Conservation (phyloP, 352 stramenopile genomes). For the Thalassiosira sp. region DNA sequence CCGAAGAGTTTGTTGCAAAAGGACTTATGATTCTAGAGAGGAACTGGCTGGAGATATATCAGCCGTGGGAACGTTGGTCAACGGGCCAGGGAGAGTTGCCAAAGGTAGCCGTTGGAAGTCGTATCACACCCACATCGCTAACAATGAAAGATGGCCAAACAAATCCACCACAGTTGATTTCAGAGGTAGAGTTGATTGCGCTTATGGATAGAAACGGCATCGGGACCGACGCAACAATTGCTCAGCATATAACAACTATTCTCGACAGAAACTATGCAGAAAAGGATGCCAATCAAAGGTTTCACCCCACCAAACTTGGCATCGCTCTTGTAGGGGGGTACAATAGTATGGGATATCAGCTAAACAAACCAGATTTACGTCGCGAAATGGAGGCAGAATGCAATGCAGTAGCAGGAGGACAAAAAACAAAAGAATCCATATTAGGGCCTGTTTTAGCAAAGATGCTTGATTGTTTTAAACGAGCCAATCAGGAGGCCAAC, state of each 20-base stretch:
- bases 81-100: constrained; percentile 86
- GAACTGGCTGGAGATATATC: constrained; percentile 97
- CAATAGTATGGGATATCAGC: constrained; percentile 91
- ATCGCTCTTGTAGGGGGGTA: constrained; percentile 89
- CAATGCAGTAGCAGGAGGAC: constrained; percentile 56
- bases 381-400: constrained; percentile 90
- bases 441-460: constrained; percentile 90
- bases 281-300: constrained; percentile 93
- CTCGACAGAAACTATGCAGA: constrained; percentile 95
- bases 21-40: constrained; percentile 93
- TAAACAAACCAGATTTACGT: constrained; percentile 94
- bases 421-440: constrained; percentile 86
- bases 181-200: constrained; percentile 83
- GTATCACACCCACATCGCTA: constrained; percentile 75
- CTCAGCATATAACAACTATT: constrained; percentile 98
- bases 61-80: constrained; percentile 93
- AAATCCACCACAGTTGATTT: constrained; percentile 71
- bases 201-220: constrained; percentile 83
- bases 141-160: constrained; percentile 83
- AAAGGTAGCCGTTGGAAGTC: constrained; percentile 74
- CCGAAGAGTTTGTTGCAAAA: constrained; percentile 90
- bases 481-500: constrained; percentile 69
- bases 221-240: constrained; percentile 84
- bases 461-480: constrained; percentile 86
- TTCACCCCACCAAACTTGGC: constrained; percentile 90